phyloP scores from a whole-genome alignment of 768 basidiomycete species.

The Cyathus striatus region DNA sequence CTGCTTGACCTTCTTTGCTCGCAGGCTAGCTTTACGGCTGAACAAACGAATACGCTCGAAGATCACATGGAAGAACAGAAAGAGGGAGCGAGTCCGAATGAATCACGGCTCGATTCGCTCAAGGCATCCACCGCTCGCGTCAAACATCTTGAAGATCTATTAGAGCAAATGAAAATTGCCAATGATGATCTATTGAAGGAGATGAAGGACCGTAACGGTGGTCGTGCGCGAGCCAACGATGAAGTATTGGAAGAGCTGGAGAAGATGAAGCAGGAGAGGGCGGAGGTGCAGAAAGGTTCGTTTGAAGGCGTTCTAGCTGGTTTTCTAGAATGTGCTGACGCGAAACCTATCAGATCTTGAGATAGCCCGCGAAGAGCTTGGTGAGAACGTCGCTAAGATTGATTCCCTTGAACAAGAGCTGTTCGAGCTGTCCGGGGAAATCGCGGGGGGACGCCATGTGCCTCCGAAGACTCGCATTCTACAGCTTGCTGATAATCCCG shows the following conservation, averaged over 20 bases:
- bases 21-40: slow-evolving; percentile 61
- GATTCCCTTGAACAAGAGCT: slow-evolving; percentile 75
- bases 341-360: slow-evolving; percentile 45
- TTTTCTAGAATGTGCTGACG: no score
- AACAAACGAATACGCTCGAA: slow-evolving; percentile 29
- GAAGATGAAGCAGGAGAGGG: slow-evolving; percentile 19
- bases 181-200: slow-evolving; percentile 41
- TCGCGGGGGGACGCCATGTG: slow-evolving; percentile 69
- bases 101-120: slow-evolving; percentile 22
- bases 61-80: slow-evolving; percentile 19
- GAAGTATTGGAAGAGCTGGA: slow-evolving; percentile 34
- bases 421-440: slow-evolving; percentile 73
- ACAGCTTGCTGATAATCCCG: slow-evolving; percentile 74
- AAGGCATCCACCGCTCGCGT: slow-evolving; percentile 41
- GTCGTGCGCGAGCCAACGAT: not conserved
- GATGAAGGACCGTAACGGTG: slow-evolving; percentile 31
- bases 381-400: slow-evolving; percentile 44
- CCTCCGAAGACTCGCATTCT: slow-evolving; percentile 68
- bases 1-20: no score
- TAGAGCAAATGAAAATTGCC: slow-evolving; percentile 50
- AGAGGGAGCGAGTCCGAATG: slow-evolving; percentile 3
- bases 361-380: slow-evolving; percentile 25
- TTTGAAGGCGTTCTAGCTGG: no score
- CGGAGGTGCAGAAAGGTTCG: slow-evolving; percentile 35
- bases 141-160: slow-evolving; percentile 48